A percentile compares a stretch with the other conserved stretches of the same genome.
These are phyloP conservation scores for Boletus rubroflammeus DNA, from an alignment of 768 basidiomycete genomes.

Conservation along the genomic window DNA sequence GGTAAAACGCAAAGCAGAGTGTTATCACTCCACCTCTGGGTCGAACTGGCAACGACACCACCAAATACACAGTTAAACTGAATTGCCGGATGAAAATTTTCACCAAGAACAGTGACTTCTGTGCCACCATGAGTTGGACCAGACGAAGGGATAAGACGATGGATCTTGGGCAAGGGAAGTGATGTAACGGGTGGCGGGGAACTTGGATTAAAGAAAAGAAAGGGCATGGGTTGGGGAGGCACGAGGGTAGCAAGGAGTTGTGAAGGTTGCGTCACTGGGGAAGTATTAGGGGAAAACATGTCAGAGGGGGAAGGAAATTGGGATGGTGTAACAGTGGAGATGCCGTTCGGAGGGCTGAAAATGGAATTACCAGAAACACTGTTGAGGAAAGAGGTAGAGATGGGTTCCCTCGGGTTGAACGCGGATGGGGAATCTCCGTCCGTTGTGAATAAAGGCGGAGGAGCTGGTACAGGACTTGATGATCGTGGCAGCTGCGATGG, in stretches of 20 bases:
- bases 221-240: conserved; percentile 46
- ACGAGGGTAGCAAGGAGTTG: conserved; percentile 19
- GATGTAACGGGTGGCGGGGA: conserved; percentile 46
- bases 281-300: conserved; percentile 16
- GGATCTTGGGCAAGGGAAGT: conserved; percentile 67
- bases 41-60: conserved; percentile 73
- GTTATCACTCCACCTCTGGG: conserved; percentile 89
- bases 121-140: conserved; percentile 92
- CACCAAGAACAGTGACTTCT: conserved; percentile 90
- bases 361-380: conserved; percentile 3
- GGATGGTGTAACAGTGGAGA: conserved; percentile 12
- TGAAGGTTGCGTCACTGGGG: conserved; percentile 16
- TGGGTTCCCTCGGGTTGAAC: conserved; percentile 9
- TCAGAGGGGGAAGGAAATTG: conserved; percentile 19
- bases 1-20: conserved; percentile 91
- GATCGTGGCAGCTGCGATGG: conserved; percentile 23
- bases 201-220: conserved; percentile 57
- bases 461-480: conserved; percentile 10
- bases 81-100: conserved; percentile 77
- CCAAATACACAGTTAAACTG: conserved; percentile 84
- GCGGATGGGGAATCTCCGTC: conserved; percentile 4
- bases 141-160: conserved; percentile 77
- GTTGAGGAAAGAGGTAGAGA: conserved; percentile 7
- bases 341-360: conserved; percentile 16
- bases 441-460: conserved; percentile 4